Base-by-base conservation (phyloP, 1,139 yeast species). In the Kodamaea sp. region DNA sequence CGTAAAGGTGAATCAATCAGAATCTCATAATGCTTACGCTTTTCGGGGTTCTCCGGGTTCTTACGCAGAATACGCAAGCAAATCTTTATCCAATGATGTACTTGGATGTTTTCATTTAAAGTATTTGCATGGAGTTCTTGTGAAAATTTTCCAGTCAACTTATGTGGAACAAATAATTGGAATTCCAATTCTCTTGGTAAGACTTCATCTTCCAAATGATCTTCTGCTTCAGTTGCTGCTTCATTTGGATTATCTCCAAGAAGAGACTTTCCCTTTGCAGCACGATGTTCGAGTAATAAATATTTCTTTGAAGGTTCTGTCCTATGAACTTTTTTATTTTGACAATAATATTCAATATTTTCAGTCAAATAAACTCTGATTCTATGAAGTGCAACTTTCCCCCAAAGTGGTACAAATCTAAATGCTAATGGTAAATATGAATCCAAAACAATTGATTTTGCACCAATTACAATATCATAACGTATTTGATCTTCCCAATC, bases 401-500 rank as follows among this genome's bases (percentile, higher is more conserved):
- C 96, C 61, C 62, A 69, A 38, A 90, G 59, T 0, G 97, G 97
- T 0, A 85, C 81, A 49, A 92, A 75, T 50, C 85, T 71, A 63
- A 92, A 85, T 2, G 92, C 86, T 11, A 92, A 71, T 0, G 97
- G 97, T 36, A 92, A 65, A 52, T 78, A 81, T 3, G 92, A 81
- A 54, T 95, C 90, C 38, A 92, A 70, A 2, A 94, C 82, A 40
- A 90, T 80, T 15, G 92, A 82, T 58, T 92, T 92, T 15, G 96
- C 84, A 32, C 88, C 95, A 40, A 92, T 82, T 24, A 88, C 82
- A 36, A 92, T 88, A 55, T 92, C 97, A 56, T 92, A 92, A 49
- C 82, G 81, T 31, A 92, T 62, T 55, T 86, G 89, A 56, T 86
- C 90, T 58, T 92, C 97, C 98, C 98, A 92, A 50, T 86, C 92